phyloP scores from a whole-genome alignment of 176 grass and related monocot genomes.

The Triticum aestivum region DNA sequence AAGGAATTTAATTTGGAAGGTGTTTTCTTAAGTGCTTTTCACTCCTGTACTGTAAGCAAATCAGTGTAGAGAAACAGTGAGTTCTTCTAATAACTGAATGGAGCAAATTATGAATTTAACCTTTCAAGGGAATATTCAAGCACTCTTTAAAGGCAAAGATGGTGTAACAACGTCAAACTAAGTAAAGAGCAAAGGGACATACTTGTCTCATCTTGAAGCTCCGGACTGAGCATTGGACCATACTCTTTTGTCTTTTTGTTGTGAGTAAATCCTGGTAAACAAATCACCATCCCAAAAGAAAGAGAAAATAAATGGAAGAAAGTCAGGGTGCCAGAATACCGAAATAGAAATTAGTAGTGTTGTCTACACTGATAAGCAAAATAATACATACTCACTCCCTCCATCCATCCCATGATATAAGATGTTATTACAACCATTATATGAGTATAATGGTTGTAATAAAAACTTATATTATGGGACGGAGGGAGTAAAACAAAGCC shows the following conservation, averaged over 20 bases:
- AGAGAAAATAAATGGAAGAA: neutral
- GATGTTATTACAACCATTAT: no score
- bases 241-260: constrained; percentile 35
- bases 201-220: constrained; percentile 46
- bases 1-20: neutral
- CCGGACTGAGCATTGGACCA: constrained; percentile 28
- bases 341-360: constrained; percentile 6
- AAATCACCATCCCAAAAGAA: neutral
- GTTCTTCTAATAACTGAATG: neutral
- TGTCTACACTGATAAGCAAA: constrained; percentile 12
- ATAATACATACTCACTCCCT: neutral
- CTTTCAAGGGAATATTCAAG: neutral
- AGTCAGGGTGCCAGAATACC: neutral
- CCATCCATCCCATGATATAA: no score
- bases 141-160: neutral
- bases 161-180: neutral
- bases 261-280: constrained; percentile 44
- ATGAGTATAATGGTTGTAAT: no score
- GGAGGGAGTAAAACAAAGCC: neutral
- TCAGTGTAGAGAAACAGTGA: neutral
- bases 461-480: no score
- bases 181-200: constrained; percentile 4
- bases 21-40: neutral
- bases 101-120: neutral
- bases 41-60: neutral